These are phyloP conservation scores for Solanum microdontum DNA, from an alignment of 257 asterid genomes.

Conservation along the genomic window DNA sequence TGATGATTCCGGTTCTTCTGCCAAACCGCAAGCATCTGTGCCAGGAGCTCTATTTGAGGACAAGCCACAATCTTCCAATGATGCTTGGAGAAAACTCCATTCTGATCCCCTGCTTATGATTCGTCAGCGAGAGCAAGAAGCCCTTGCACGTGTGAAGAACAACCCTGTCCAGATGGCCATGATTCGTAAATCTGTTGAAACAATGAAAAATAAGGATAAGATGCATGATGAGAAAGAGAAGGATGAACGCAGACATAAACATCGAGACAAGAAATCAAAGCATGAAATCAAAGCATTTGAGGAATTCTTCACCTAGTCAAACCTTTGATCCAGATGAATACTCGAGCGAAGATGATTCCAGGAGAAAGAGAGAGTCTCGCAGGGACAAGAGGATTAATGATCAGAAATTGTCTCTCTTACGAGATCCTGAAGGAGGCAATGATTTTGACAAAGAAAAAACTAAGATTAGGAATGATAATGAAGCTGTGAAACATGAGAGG, in stretches of 20 bases:
- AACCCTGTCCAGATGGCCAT: constrained; percentile 92
- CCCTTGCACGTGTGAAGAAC: constrained; percentile 85
- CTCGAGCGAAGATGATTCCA: constrained; percentile 15
- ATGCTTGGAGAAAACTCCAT: constrained; percentile 96
- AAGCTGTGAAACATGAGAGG: constrained; percentile 17
- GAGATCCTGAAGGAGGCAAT: neutral
- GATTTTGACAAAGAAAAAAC: neutral
- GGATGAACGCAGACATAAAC: constrained; percentile 28
- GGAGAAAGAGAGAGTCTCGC: constrained; percentile 22
- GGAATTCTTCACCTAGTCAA: constrained; percentile 33
- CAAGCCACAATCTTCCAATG: constrained; percentile 86
- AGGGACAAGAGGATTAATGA: constrained; percentile 18
- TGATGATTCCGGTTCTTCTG: constrained; percentile 21
- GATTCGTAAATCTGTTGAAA: constrained; percentile 89
- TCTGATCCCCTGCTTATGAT: constrained; percentile 92
- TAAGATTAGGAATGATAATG: constrained; percentile 5
- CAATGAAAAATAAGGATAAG: constrained; percentile 34
- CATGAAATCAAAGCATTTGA: constrained; percentile 25
- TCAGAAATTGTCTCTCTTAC: neutral
- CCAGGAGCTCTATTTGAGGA: constrained; percentile 94
- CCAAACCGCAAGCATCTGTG: constrained; percentile 35
- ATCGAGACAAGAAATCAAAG: neutral
- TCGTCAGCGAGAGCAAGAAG: constrained; percentile 91
- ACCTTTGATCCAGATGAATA: constrained; percentile 45
- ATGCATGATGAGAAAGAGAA: constrained; percentile 18